Evolutionary conservation across 371 early-diverging fungal genomes (phyloP).

Genomic region (Mucor sp.): DNA sequence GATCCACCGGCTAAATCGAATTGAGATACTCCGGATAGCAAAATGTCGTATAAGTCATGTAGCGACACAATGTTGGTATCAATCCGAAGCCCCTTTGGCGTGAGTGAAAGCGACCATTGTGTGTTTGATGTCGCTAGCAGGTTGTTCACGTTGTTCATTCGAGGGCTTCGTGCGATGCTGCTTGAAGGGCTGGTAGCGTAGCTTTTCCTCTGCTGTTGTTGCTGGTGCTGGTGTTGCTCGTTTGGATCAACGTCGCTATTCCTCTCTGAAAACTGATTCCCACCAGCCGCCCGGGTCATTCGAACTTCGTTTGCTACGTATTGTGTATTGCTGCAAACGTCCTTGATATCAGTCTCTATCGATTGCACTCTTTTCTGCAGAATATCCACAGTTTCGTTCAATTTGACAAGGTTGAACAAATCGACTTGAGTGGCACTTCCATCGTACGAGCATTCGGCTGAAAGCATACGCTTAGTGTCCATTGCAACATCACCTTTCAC

Average conservation of each 20-base stretch:
- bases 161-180: background rate
- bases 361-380: constrained; percentile 37
- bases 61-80: constrained; percentile 48
- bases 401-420: constrained; percentile 45
- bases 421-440: constrained; percentile 54
- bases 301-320: constrained; percentile 35
- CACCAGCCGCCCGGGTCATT: constrained; percentile 6
- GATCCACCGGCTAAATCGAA: constrained; percentile 12
- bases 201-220: background rate
- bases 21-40: constrained; percentile 41
- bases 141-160: background rate
- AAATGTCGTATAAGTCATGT: constrained; percentile 42
- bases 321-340: constrained; percentile 34
- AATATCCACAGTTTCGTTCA: constrained; percentile 43
- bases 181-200: background rate
- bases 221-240: background rate
- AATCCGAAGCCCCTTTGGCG: constrained; percentile 41
- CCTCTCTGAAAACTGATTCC: background rate
- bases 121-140: constrained; percentile 15
- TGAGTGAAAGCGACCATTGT: constrained; percentile 46
- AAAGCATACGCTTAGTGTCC: background rate
- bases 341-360: constrained; percentile 36
- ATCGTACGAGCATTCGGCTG: constrained; percentile 47
- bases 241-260: background rate
- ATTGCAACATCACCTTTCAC: background rate